phyloP scores from a whole-genome alignment of 2,329 filamentous ascomycete species.

The Diaporthe vexans region DNA sequence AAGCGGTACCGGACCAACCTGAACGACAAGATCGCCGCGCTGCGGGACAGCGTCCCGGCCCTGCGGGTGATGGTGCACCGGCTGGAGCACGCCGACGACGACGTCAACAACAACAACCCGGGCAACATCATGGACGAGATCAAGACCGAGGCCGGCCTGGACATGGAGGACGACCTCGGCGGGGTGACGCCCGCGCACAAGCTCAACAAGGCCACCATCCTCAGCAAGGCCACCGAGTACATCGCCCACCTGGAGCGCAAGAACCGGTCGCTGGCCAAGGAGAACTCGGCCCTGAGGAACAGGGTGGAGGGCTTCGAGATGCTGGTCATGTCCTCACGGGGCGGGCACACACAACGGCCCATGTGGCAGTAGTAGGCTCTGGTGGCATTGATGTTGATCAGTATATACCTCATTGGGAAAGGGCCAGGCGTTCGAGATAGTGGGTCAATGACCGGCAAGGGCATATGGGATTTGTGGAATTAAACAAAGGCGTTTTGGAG shows the following conservation, averaged over 20 bases:
- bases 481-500: not conserved
- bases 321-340: slow-evolving; percentile 48
- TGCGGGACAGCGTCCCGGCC: slow-evolving; percentile 77
- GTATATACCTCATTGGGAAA: not conserved
- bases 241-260: slow-evolving; percentile 52
- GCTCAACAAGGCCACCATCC: slow-evolving; percentile 59
- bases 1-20: slow-evolving; percentile 87
- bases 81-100: slow-evolving; percentile 53
- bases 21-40: slow-evolving; percentile 84
- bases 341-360: slow-evolving; percentile 35
- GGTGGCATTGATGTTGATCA: not conserved
- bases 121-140: slow-evolving; percentile 46
- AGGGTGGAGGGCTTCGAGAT: slow-evolving; percentile 51
- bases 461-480: not conserved
- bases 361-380: slow-evolving; percentile 33
- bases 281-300: slow-evolving; percentile 60
- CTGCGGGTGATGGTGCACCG: slow-evolving; percentile 61
- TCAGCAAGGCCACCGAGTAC: slow-evolving; percentile 57
- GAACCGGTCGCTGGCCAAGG: slow-evolving; percentile 57
- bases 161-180: slow-evolving; percentile 55
- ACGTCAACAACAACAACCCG: slow-evolving; percentile 46
- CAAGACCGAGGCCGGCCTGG: slow-evolving; percentile 55
- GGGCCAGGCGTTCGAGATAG: not conserved
- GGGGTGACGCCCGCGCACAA: slow-evolving; percentile 54
- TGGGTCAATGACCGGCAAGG: not conserved